These are phyloP conservation scores for Aphanocladium album DNA, from an alignment of 2,329 filamentous ascomycete genomes.

Conservation along the genomic window DNA sequence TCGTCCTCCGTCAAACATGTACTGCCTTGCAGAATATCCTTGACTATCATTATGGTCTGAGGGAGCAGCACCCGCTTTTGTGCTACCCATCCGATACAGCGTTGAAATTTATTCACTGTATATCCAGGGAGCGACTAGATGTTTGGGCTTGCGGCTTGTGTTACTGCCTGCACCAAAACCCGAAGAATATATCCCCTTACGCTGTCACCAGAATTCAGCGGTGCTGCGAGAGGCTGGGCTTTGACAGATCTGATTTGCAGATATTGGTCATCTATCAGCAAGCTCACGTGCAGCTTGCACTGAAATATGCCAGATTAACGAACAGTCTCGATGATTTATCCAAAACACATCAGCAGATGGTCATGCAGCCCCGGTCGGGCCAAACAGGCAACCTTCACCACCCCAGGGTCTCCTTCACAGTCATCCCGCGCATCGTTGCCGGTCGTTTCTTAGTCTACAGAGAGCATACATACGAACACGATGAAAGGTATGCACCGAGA, in stretches of 20 bases:
- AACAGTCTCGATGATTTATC: background rate
- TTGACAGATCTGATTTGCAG: background rate
- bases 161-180: background rate
- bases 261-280: background rate
- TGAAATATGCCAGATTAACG: background rate
- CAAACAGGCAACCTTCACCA: too few relatives aligned
- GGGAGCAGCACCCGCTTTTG: background rate
- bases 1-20: background rate
- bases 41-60: background rate
- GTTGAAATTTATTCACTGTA: background rate
- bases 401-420: background rate
- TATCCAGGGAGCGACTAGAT: background rate
- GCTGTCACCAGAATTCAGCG: background rate
- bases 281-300: background rate
- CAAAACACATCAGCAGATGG: background rate
- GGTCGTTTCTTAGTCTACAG: background rate
- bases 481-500: fast-evolving
- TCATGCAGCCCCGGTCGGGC: background rate
- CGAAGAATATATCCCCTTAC: background rate
- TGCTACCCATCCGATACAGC: background rate
- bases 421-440: background rate
- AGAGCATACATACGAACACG: background rate
- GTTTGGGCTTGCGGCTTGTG: background rate
- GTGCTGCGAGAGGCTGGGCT: background rate
- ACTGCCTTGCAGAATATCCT: background rate